Evolutionary conservation across 2,329 filamentous ascomycete species (phyloP).

Genomic region (Beauveria rudraprayagi): DNA sequence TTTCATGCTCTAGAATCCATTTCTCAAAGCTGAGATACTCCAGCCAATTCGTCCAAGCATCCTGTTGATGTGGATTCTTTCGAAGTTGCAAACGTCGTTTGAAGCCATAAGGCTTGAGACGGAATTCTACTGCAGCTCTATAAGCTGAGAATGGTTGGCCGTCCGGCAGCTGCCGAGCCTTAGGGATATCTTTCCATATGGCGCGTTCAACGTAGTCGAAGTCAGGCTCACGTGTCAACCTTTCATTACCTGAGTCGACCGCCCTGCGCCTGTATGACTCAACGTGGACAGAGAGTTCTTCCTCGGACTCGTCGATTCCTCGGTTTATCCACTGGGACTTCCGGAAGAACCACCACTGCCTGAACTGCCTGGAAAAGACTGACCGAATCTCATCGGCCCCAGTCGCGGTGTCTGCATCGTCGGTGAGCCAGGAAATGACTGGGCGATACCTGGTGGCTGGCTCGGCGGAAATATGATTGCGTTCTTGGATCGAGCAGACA

Average conservation of each 20-base stretch:
- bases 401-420: not conserved
- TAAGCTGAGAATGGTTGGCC: not conserved
- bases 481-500: too few species aligned
- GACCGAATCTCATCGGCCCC: not conserved
- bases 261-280: not conserved
- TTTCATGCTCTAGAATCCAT: not conserved
- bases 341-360: not conserved
- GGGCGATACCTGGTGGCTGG: too few species aligned
- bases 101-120: not conserved
- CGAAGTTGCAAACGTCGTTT: not conserved
- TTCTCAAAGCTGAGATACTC: not conserved
- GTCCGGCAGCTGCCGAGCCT: not conserved
- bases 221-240: rapidly evolving
- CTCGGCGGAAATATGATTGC: too few species aligned
- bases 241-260: not conserved
- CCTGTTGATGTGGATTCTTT: not conserved
- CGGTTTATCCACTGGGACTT: not conserved
- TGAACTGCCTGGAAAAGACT: not conserved
- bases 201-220: not conserved
- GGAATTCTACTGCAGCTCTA: not conserved
- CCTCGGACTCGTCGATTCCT: not conserved
- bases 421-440: not conserved
- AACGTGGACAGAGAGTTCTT: not conserved
- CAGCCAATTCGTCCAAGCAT: not conserved
- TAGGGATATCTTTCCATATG: not conserved